Percentiles rank a stretch among this genome's conserved stretches.
phyloP scores from a whole-genome alignment of 176 grass and related monocot genomes.

The Puccinellia tenuiflora region DNA sequence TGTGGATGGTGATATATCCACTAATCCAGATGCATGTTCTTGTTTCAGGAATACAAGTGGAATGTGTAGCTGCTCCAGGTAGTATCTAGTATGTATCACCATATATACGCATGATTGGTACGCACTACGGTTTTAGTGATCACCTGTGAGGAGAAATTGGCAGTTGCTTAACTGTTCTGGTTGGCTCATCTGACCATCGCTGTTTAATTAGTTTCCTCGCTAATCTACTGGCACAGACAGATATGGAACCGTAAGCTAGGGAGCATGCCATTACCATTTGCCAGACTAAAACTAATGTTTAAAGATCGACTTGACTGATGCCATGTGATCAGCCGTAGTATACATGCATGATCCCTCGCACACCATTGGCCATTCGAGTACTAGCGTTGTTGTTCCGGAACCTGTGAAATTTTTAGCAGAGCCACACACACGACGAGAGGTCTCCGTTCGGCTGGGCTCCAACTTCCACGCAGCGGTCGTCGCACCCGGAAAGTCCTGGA shows the following conservation, averaged over 20 bases:
- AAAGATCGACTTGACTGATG: not conserved
- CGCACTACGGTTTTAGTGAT: not conserved
- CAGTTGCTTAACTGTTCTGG: not conserved
- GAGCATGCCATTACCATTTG: not conserved
- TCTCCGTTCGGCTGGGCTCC: not conserved
- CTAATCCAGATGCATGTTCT: constrained; percentile 20
- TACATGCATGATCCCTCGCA: not conserved
- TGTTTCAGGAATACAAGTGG: not conserved
- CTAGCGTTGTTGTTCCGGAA: not conserved
- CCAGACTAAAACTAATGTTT: not conserved
- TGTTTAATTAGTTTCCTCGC: not conserved
- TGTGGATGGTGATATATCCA: constrained; percentile 25
- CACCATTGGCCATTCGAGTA: not conserved
- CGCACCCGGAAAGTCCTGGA: not conserved
- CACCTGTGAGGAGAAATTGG: not conserved
- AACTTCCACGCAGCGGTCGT: not conserved
- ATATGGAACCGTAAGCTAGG: not conserved
- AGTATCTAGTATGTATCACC: too few species aligned
- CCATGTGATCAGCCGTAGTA: not conserved
- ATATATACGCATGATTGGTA: not conserved
- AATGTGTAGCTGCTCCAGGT: not conserved
- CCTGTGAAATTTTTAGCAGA: not conserved
- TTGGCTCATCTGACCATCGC: not conserved
- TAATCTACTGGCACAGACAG: not conserved
- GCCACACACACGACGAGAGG: not conserved